Evolutionary conservation across 164 flowering plant species (phyloP), one percentile per base, ranked within the genome.

Genomic region (Vitis amurensis): DNA sequence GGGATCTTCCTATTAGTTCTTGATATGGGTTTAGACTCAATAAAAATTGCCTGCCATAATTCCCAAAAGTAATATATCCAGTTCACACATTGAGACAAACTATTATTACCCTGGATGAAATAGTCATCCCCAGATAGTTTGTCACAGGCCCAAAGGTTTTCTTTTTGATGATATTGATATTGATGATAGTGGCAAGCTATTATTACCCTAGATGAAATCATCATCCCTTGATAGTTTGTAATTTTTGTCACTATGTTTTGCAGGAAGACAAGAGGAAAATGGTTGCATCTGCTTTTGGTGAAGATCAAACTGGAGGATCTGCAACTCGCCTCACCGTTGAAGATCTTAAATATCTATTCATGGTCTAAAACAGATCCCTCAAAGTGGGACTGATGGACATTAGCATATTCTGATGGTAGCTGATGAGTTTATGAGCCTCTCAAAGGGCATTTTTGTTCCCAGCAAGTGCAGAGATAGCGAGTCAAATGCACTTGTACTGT

Each of bases 231-330:
- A 59, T 0, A 12, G n/a, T 23, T 13, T 27, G 48, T 61, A 61
- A 16, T 49, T 5, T 19, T 17, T 51, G 12, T 57, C 5, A 48
- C 8, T n/a, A 53, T 31, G 50, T 1, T 49, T 73, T 68, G 76
- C 84, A 95, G 99, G 99, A 95, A 70, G 92, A 95, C 47, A 95
- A 95, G 79, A 85, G 96, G 70, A 89, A 90, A 79, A 88, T 95
- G 98, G 98, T 95, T 63, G 92, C 99, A 49, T 91, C 99, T 16
- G 99, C 99, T 53, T 93, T 93, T 81, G 98, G 98, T 17, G 99
- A 95, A 76, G 97, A 95, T 77, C 88, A 77, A 19, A 70, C 76
- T 27, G 94, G 96, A 14, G 82, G 81, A 55, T 55, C 88, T 31
- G 86, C 84, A 30, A 60, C 88, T 77, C 90, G 94, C 8, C 84